Percentiles rank a stretch among this genome's conserved stretches.
phyloP scores from a whole-genome alignment of 768 basidiomycete genomes.

The Amanita exitialis region DNA sequence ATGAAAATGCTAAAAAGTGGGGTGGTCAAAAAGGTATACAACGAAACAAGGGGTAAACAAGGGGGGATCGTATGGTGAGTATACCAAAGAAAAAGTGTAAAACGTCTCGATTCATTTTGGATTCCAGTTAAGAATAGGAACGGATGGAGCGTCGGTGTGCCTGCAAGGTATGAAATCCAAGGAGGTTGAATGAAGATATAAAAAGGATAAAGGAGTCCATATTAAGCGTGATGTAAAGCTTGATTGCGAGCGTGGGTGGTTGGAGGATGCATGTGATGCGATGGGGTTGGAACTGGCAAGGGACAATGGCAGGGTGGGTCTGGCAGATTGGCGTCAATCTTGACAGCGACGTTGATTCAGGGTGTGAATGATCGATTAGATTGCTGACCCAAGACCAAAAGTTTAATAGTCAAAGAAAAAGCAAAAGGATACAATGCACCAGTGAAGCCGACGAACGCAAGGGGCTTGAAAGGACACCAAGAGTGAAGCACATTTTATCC shows the following conservation, averaged over 20 bases:
- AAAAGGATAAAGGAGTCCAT: conserved; percentile 1
- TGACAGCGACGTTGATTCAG: not conserved
- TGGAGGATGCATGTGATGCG: not conserved
- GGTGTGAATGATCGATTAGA: not conserved
- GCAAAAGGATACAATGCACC: conserved; percentile 2
- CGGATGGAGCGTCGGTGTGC: not conserved
- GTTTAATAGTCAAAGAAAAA: not conserved
- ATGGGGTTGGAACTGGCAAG: not conserved
- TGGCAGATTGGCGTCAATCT: not conserved
- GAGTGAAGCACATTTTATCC: conserved; percentile 5
- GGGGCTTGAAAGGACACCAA: conserved; percentile 1
- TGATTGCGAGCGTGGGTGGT: conserved; percentile 1
- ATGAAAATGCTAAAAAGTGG: not conserved
- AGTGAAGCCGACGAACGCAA: not conserved
- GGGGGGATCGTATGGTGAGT: conserved; percentile 4
- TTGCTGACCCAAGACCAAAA: conserved; percentile 1
- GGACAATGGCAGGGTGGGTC: not conserved
- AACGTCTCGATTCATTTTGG: conserved; percentile 7
- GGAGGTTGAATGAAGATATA: not conserved
- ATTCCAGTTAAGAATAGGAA: conserved; percentile 7
- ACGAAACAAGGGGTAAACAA: conserved; percentile 6
- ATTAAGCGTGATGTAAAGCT: not conserved
- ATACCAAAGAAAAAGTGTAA: conserved; percentile 8
- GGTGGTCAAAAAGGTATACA: conserved; percentile 5
- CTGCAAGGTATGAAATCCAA: not conserved